phyloP scores from a whole-genome alignment of 352 stramenopile species.

The Peronospora belbahrii region DNA sequence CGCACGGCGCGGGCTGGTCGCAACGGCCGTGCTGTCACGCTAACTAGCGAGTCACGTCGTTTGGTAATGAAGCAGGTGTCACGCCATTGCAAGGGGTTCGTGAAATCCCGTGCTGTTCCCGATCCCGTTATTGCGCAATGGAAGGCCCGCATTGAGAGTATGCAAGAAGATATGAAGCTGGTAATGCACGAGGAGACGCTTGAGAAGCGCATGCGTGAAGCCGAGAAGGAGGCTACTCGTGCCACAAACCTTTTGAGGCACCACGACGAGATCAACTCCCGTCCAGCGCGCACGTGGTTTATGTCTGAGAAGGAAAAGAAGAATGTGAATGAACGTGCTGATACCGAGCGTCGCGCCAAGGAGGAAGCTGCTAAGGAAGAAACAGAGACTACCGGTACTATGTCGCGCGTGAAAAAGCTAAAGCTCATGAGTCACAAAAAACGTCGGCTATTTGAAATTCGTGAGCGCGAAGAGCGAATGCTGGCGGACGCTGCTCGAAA shows the following conservation, averaged over 20 bases:
- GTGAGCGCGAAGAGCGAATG: constrained; percentile 74
- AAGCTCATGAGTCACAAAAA: constrained; percentile 87
- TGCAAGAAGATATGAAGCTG: constrained; percentile 66
- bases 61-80: constrained; percentile 93
- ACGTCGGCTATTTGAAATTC: constrained; percentile 72
- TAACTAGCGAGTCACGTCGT: constrained; percentile 85
- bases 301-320: constrained; percentile 88
- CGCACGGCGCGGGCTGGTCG: constrained; percentile 96
- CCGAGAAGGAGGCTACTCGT: constrained; percentile 84
- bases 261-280: constrained; percentile 83
- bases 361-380: constrained; percentile 30
- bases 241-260: constrained; percentile 88
- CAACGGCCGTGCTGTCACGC: constrained; percentile 83
- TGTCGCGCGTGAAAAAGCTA: constrained; percentile 67
- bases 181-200: constrained; percentile 85
- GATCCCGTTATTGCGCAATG: constrained; percentile 84
- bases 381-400: constrained; percentile 23
- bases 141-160: constrained; percentile 78
- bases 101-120: constrained; percentile 87
- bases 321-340: constrained; percentile 56
- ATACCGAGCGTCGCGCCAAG: constrained; percentile 52
- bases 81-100: constrained; percentile 81
- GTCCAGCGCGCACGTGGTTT: constrained; percentile 89
- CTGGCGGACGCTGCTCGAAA: constrained; percentile 50
- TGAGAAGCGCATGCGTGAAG: constrained; percentile 86